Evolutionary conservation across 345 rosid species (phyloP), one percentile per base, ranked within the genome.

Genomic region (Fremontodendron californicum): DNA sequence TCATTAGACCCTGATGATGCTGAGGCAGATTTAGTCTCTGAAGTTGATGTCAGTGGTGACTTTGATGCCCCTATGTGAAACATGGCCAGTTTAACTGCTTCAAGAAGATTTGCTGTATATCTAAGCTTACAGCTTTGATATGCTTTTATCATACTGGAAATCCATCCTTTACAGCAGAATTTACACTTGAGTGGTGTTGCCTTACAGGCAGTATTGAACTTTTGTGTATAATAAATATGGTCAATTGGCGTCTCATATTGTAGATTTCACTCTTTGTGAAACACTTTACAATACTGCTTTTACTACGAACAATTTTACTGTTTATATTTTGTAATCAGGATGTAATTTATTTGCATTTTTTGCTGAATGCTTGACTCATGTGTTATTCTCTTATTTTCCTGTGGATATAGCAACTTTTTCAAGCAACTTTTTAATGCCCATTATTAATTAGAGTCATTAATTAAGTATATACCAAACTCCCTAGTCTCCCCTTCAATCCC

Each of bases 41-140:
- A 91, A 71, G 71, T 89, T 27, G 90, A 88, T 71, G 82, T 43
- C 31, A 86, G 89, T 27, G 88, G 88, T 31, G 91, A 89, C 27
- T 73, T 75, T 43, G 19, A 72, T 48, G 72, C 4, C 19, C 6
- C 18, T 64, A 21, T 55, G 3, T 80, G 77, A n/a, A 76, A 43
- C 75, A 5, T 9, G 71, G n/a, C n/a, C n/a, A 58, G 73, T 39
- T 51, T 71, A 49, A 58, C 4, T 49, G 48, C 40, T 21, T 40
- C 33, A 11, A 68, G 23, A 45, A 46, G 70, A 58, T 52, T 13
- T n/a, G n/a, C n/a, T 33, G 48, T 57, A 40, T 43, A 25, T 42
- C 13, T 6, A n/a, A 16, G 51, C 11, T 42, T 7, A 60, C 48
- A 66, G 23, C 21, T 39, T 61, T 21, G 15, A 78, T 76, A 35